Base-by-base conservation (phyloP, 192 early-diverging fungal genomes). In the Pilobolus umbonatus region DNA sequence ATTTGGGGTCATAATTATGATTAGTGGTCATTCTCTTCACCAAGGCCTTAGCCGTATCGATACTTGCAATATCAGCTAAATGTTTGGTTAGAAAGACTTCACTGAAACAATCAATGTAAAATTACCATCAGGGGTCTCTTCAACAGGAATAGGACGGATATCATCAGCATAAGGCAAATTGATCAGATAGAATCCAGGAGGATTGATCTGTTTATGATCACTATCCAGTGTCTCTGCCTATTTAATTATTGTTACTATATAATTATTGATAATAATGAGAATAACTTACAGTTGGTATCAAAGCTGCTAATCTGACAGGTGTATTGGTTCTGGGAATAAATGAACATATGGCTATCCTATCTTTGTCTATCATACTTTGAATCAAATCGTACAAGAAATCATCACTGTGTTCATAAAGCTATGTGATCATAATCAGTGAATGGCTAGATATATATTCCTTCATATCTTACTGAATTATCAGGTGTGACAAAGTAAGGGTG, bases 141-240 rank as follows among this genome's bases (percentile, higher is more conserved):
- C n/a, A n/a, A n/a, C n/a, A n/a, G 74, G 78, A 11, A 74, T 28
- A 8, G 61, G 48, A 35, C 90, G 73, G 36, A 86, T 73, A 55
- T 93, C 90, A 56, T 93, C 89, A n/a, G 76, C 80, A 75, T 80
- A 93, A 15, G 90, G 90, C 26, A 93, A 50, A 26, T 62, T 68
- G 34, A 88, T 72, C 25, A 88, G 50, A 50, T 88, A 69, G 44
- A 91, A 82, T 6, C 89, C 90, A 45, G 76, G 81, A 11, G 87
- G 85, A 14, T 64, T 60, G 21, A 78, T 57, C 59, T 80, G 65
- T 10, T 49, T 68, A 29, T 68, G 71, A 38, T 55, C 29, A 29
- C 29, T 22, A 35, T 45, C 19, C 24, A 17, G 19, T 26, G 28
- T 57, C 43, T 17, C 24, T 8, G 1, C n/a, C 46, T 15, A 60